Conservation (phyloP, 495 filamentous ascomycete species). For the Entonaema liquescens region DNA sequence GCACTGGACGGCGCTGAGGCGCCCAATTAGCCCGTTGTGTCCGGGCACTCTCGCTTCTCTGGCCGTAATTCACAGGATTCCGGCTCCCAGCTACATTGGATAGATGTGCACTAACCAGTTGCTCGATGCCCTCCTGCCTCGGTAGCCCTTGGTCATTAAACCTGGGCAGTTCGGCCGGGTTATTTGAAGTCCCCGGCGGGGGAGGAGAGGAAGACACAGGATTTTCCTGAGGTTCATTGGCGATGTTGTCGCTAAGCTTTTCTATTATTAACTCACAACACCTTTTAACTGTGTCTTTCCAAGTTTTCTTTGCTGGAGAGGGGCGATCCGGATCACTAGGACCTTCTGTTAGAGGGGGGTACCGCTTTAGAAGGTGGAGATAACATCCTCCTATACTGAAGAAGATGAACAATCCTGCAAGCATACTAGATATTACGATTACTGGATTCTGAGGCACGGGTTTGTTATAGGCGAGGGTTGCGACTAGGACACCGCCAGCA, state of each 20-base stretch:
- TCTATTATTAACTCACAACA: conserved; percentile 7
- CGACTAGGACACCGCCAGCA: conserved; percentile 24
- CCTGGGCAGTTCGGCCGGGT: neutral
- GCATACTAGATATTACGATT: conserved; percentile 28
- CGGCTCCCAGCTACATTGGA: neutral
- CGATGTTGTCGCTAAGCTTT: neutral
- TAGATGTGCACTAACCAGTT: neutral
- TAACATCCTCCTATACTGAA: conserved; percentile 30
- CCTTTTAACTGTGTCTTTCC: neutral
- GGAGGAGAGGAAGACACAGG: neutral
- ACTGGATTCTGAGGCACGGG: conserved; percentile 32
- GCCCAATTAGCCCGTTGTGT: neutral
- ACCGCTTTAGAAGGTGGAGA: conserved; percentile 19
- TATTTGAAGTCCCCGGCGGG: neutral
- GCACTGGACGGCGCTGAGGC: neutral
- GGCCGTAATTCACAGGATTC: too few relatives aligned
- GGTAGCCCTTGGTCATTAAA: neutral
- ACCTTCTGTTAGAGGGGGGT: conserved; percentile 12
- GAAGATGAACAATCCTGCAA: conserved; percentile 24
- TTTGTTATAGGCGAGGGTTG: conserved; percentile 20
- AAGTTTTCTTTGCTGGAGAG: neutral
- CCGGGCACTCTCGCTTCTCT: neutral
- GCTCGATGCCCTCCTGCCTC: neutral
- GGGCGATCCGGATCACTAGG: conserved; percentile 14
- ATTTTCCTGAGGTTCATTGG: neutral